phyloP scores from a whole-genome alignment of 2,329 filamentous ascomycete genomes.

The Cadophora luteo-olivacea region DNA sequence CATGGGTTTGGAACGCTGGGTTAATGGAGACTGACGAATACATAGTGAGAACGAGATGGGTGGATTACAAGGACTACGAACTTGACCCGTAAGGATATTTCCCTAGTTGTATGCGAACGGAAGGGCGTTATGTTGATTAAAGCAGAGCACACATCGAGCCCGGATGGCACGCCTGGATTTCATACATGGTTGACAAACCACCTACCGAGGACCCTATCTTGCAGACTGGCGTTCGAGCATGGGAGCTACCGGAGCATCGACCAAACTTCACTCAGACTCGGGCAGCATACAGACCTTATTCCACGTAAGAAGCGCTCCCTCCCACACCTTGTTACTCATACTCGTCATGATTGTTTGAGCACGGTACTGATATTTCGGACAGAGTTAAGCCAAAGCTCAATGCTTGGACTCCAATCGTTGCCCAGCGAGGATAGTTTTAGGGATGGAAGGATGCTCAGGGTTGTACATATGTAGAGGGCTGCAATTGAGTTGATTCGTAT shows the following conservation, averaged over 20 bases:
- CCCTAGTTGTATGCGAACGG: neutral
- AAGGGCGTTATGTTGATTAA: slow-evolving; percentile 23
- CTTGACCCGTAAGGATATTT: slow-evolving; percentile 69
- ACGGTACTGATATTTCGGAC: slow-evolving; percentile 9
- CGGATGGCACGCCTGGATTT: slow-evolving; percentile 98
- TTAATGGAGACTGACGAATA: slow-evolving; percentile 23
- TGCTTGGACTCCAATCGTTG: slow-evolving; percentile 56
- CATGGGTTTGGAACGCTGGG: neutral
- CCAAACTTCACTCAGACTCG: slow-evolving; percentile 78
- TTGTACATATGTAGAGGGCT: slow-evolving; percentile 39
- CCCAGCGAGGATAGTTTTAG: slow-evolving; percentile 35
- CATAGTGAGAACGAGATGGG: slow-evolving; percentile 92
- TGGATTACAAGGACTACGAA: slow-evolving; percentile 92
- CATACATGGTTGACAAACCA: slow-evolving; percentile 88
- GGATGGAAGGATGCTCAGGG: neutral
- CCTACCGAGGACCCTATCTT: slow-evolving; percentile 79
- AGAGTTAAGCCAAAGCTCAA: slow-evolving; percentile 62
- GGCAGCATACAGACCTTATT: slow-evolving; percentile 91
- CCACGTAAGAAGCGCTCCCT: slow-evolving; percentile 78
- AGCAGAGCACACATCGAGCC: slow-evolving; percentile 83
- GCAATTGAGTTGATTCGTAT: slow-evolving; percentile 18
- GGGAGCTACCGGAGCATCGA: slow-evolving; percentile 76
- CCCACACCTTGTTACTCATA: too few species aligned
- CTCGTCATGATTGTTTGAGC: too few species aligned
- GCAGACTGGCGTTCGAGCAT: slow-evolving; percentile 69